phyloP scores from a whole-genome alignment of 2,329 filamentous ascomycete species.

The Diaporthe aspalathi region DNA sequence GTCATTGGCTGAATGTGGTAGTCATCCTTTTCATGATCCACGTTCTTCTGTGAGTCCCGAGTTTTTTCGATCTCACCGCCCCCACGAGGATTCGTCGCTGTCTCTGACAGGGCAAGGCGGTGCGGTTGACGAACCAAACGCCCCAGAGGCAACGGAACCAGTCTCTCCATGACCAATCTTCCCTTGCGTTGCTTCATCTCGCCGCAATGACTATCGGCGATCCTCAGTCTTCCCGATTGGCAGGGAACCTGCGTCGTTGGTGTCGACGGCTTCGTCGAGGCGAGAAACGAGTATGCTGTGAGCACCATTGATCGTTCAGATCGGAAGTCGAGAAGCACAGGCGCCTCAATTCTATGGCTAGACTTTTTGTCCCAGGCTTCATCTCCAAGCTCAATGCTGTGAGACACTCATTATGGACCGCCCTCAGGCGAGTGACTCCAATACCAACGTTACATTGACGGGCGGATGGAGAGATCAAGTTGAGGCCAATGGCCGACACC shows the following conservation, averaged over 20 bases:
- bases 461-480: not conserved
- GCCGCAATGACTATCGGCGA: not conserved
- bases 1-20: not conserved
- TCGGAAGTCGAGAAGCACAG: not conserved
- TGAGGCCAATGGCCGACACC: not conserved
- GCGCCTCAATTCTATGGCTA: too few relatives aligned
- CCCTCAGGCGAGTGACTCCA: not conserved
- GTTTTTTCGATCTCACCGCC: not conserved
- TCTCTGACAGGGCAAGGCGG: not conserved
- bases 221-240: not conserved
- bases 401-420: not conserved
- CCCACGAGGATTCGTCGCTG: not conserved
- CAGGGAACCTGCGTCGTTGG: not conserved
- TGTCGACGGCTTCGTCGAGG: not conserved
- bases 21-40: not conserved
- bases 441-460: slow-evolving; percentile 9
- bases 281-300: not conserved
- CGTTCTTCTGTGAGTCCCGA: not conserved
- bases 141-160: not conserved
- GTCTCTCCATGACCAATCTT: slow-evolving; percentile 17
- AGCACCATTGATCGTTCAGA: not conserved
- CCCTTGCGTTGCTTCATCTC: slow-evolving; percentile 10
- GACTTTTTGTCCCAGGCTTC: not conserved
- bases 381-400: slow-evolving; percentile 5
- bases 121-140: not conserved